phyloP scores from a whole-genome alignment of 1,284 basidiomycete species.

The Pseudozyma sp. region DNA sequence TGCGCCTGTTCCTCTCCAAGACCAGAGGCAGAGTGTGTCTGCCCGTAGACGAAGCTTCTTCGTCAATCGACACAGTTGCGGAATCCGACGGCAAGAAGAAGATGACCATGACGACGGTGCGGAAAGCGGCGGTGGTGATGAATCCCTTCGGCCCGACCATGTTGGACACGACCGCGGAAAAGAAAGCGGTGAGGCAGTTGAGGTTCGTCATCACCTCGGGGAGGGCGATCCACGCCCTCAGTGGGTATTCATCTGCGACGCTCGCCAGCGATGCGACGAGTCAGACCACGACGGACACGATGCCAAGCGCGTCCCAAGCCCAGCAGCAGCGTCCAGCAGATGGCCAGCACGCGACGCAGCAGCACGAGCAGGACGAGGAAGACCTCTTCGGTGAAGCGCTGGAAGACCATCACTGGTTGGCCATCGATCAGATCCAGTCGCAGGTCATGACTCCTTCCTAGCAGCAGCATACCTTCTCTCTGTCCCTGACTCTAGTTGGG shows the following conservation, averaged over 20 bases:
- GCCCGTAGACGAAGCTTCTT: not conserved
- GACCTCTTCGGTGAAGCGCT: conserved; percentile 14
- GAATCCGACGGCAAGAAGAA: not conserved
- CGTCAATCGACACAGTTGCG: not conserved
- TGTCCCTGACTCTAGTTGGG: too few relatives aligned
- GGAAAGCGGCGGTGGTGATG: conserved; percentile 34
- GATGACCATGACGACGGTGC: conserved; percentile 14
- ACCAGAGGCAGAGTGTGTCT: conserved; percentile 22
- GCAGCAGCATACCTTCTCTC: not conserved
- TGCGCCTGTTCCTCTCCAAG: conserved; percentile 40
- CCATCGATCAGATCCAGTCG: conserved; percentile 12
- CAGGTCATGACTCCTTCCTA: conserved; percentile 4
- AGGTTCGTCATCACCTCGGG: conserved; percentile 29
- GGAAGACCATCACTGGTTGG: conserved; percentile 17
- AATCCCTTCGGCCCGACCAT: conserved; percentile 31
- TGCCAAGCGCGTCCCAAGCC: not conserved
- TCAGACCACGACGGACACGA: not conserved
- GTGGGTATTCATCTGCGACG: not conserved
- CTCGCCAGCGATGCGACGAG: not conserved
- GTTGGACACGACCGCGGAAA: conserved; percentile 7
- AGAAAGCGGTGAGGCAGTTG: conserved; percentile 3
- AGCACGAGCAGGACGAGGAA: conserved; percentile 6
- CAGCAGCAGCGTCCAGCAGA: not conserved
- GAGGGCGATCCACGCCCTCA: conserved; percentile 16
- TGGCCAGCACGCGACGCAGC: not conserved